Evolutionary conservation across 2,329 filamentous ascomycete genomes (phyloP).

Genomic region (Simplicillium sp.): DNA sequence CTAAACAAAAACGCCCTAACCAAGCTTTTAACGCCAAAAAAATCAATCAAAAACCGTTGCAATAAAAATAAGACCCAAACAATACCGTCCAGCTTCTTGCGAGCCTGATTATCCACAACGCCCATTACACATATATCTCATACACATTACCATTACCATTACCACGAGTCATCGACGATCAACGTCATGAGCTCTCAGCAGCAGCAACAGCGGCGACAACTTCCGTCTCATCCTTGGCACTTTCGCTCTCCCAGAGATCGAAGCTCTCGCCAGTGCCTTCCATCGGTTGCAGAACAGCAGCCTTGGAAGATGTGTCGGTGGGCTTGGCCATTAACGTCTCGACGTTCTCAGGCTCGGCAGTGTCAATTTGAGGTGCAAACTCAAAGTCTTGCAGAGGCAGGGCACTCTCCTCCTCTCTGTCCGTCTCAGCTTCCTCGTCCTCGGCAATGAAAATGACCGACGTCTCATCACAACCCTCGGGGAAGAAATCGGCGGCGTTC

Average conservation of each 20-base stretch:
- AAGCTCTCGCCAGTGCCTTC: slow-evolving; percentile 52
- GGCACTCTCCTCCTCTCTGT: slow-evolving; percentile 13
- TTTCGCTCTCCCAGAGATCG: slow-evolving; percentile 63
- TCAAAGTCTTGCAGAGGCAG: slow-evolving; percentile 8
- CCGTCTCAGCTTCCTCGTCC: slow-evolving; percentile 37
- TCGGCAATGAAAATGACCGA: slow-evolving; percentile 54
- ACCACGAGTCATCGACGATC: background rate
- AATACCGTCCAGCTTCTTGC: too few species aligned
- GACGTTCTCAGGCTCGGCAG: slow-evolving; percentile 16
- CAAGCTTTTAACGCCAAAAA: background rate
- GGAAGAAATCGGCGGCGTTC: slow-evolving; percentile 57
- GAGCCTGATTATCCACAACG: background rate
- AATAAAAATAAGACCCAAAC: background rate
- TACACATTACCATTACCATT: background rate
- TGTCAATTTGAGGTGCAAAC: slow-evolving; percentile 11
- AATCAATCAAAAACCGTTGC: background rate
- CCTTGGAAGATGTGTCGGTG: slow-evolving; percentile 27
- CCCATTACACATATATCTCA: background rate
- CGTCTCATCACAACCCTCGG: slow-evolving; percentile 53
- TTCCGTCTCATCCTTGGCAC: slow-evolving; percentile 48
- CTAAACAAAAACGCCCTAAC: background rate
- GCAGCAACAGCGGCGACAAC: slow-evolving; percentile 1
- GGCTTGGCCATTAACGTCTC: slow-evolving; percentile 27
- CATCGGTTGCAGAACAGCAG: slow-evolving; percentile 41
- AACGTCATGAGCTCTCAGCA: background rate